phyloP scores from a whole-genome alignment of 768 basidiomycete genomes.

The Strobilomyces dryophilus region DNA sequence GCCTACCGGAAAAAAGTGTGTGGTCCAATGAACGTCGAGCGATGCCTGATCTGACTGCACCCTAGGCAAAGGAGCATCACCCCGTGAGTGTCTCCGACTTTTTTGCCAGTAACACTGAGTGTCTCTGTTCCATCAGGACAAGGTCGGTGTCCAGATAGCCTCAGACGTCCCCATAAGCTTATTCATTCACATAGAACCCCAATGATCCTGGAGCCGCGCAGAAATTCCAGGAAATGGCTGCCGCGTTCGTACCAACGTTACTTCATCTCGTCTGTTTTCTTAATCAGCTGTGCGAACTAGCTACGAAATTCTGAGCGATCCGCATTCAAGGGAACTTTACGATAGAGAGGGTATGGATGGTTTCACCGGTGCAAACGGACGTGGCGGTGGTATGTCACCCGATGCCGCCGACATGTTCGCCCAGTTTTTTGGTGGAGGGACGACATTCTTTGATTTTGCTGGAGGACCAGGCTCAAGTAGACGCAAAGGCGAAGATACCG shows the following conservation, averaged over 20 bases:
- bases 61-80: conserved; percentile 81
- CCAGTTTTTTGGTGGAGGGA: conserved; percentile 59
- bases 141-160: conserved; percentile 37
- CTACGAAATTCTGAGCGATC: conserved; percentile 79
- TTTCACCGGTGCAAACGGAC: conserved; percentile 45
- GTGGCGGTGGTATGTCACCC: conserved; percentile 39
- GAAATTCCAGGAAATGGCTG: conserved; percentile 85
- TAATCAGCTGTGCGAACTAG: conserved; percentile 34
- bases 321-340: conserved; percentile 64
- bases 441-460: conserved; percentile 66
- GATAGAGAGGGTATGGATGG: conserved; percentile 73
- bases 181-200: conserved; percentile 55
- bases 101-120: background rate
- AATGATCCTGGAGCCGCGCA: conserved; percentile 80
- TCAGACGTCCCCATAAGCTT: background rate
- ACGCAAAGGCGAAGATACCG: conserved; percentile 66
- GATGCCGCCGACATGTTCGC: conserved; percentile 69
- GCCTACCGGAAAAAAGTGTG: conserved; percentile 90
- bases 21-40: conserved; percentile 6
- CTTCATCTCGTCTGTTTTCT: background rate
- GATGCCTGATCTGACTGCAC: conserved; percentile 13
- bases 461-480: conserved; percentile 44
- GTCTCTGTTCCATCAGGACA: conserved; percentile 49
- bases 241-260: conserved; percentile 57
- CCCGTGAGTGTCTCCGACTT: conserved; percentile 51